Evolutionary conservation across 2,329 filamentous ascomycete species (phyloP), one percentile per base, ranked within the genome.

Genomic region (Immersiporthe knoxdaviesiana): DNA sequence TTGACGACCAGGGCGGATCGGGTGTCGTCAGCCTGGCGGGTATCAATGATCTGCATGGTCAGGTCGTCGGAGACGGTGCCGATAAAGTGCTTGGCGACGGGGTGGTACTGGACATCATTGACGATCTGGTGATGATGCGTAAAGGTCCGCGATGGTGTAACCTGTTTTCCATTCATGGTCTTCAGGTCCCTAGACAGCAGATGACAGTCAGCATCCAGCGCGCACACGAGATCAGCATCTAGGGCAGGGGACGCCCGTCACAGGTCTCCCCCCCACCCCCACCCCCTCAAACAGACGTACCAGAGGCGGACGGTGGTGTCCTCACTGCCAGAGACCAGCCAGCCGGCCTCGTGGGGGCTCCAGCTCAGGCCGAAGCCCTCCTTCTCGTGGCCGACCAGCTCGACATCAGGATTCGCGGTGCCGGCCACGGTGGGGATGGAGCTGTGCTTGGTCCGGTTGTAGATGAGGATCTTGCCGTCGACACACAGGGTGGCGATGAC

Each of bases 91-190:
- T 89, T 90, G 72, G 95, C 92, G 58, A 94, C 87, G 11, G 95
- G 94, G 75, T 98, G 95, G 77, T 97, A 93, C 81, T 98, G 94
- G 41, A 99, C 94, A 76, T 99, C 96, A 79, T 99, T 99, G 77
- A 99, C 96, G 66, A 96, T 92, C 35, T 95, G 90, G 27, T 87
- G 90, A 79, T 99, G 97, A 73, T 97, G 92, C 0, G 90, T 95
- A 81, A 96, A 98, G 52, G 88, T 91, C 62, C 91, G 88, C 6
- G 86, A 84, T 16, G 94, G 90, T 75, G 88, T 88, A 65, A 98
- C 83, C 39, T 85, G 87, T 76, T 88, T 92, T 79, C 90, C 90
- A 70, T 87, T 87, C 64, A 69, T 65, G 11, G 70, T 71, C 37
- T 71, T 71, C 30, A 69, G 65, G 47, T 71, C 70, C 70, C 70